A percentile compares a stretch with the other conserved stretches of the same genome.
phyloP scores from a whole-genome alignment of 2,329 filamentous ascomycete species.

The Cladophialophora psammophila region DNA sequence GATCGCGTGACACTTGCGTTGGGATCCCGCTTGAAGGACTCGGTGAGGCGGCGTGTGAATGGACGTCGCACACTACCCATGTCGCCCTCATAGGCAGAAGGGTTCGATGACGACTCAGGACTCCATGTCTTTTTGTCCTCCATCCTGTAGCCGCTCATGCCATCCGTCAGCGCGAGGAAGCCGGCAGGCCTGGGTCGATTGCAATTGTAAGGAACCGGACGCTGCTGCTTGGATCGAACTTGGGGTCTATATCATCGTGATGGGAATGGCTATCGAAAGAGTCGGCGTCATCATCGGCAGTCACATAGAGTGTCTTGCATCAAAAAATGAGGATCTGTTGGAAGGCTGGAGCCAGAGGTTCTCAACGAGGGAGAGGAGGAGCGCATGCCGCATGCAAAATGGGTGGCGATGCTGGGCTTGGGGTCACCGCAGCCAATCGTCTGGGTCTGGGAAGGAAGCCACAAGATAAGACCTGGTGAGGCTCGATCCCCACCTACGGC shows the following conservation, averaged over 20 bases:
- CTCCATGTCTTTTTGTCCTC: slow-evolving; percentile 39
- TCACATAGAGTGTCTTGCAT: slow-evolving; percentile 1
- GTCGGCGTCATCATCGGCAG: neutral
- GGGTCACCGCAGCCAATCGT: neutral
- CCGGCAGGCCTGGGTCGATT: neutral
- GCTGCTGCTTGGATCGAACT: neutral
- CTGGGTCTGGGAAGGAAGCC: neutral
- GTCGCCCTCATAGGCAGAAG: slow-evolving; percentile 37
- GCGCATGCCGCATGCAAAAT: slow-evolving; percentile 3
- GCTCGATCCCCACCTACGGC: neutral
- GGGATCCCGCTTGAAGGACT: slow-evolving; percentile 45
- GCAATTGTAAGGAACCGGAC: neutral
- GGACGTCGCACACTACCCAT: slow-evolving; percentile 33
- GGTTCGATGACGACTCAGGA: slow-evolving; percentile 35
- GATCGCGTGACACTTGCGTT: slow-evolving; percentile 40
- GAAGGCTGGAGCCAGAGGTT: neutral
- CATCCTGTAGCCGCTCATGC: slow-evolving; percentile 27
- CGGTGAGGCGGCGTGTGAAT: slow-evolving; percentile 39
- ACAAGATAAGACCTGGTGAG: neutral
- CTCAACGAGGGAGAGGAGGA: neutral
- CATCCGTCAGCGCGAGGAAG: slow-evolving; percentile 14
- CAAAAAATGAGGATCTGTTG: neutral
- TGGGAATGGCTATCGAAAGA: neutral
- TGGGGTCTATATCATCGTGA: slow-evolving; percentile 4
- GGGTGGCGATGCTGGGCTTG: neutral